Evolutionary conservation across 2,329 filamentous ascomycete species (phyloP), one percentile per base, ranked within the genome.

Genomic region (Camillea tinctor): DNA sequence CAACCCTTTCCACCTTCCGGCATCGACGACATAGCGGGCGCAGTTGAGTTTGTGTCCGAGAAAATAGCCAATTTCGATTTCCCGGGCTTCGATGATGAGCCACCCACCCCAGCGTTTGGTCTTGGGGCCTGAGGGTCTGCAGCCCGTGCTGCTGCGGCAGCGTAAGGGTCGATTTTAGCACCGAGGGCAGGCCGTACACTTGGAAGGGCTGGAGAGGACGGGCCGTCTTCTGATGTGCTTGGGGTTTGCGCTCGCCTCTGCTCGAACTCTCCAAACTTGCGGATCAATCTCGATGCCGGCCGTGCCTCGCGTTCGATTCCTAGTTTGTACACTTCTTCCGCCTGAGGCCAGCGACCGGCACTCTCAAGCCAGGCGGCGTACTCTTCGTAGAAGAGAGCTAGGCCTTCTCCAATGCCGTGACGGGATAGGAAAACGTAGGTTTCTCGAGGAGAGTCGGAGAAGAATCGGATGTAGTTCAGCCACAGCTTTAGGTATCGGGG

Each of bases 311-410:
- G 88, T 74, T 97, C 91, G 57, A 99, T 89, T 1, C 95, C 95
- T 65, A 97, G 80, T 68, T 89, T 88, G 74, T 96, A 98, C 0
- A 99, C 91, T 74, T 99, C 95, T 68, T 97, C 93, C 0, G 95
- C 94, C 74, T 99, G 95, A 21, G 82, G 84, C 90, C 92, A 97
- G 64, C 94, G 83, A 15, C 88, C 90, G 6, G 88, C 90, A 40
- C 86, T 82, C 77, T 99, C 95, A 6, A 99, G 81, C 92, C 93
- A 98, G 1, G 87, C 90, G 1, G 95, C 93, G 72, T 96, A 99
- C 72, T 98, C 95, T 74, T 99, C 95, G 76, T 99, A 99, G 75
- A 93, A 99, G 3, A 98, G 80, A 1, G 95, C 95, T 2, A 99
- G 83, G 0, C 83, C 81, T 71, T 97, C 93, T 62, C 94, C 95